Evolutionary conservation across 148 eudicot species (phyloP), one percentile per base, ranked within the genome.

Genomic region (Camellia lanceoleosa): DNA sequence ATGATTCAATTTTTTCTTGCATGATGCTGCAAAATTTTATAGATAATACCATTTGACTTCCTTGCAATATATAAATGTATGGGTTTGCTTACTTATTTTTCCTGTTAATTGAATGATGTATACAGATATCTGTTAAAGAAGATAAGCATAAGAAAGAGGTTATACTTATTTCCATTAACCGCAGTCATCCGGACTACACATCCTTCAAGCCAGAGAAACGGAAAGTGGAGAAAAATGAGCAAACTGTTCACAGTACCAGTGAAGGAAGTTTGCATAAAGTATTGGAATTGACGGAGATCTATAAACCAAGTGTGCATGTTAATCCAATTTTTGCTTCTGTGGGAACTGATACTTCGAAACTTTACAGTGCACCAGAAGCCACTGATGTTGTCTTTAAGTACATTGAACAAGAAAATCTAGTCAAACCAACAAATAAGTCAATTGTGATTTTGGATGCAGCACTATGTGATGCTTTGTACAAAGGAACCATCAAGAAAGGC

Each of bases 101-200:
- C 65, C 55, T 68, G 44, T 75, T 67, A 41, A 64, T 56, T 63
- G 58, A 55, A 68, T 75, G 68, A 61, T 44, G 58, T 79, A 42
- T 44, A 77, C 91, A 96, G 99, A 96, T 96, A 73, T 83, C 94
- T 38, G 89, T 86, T 5, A 96, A 93, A 87, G 99, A 96, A 87
- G 97, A 93, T 81, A 96, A 93, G 73, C 86, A 93, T 83, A 96
- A 93, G 86, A 96, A 96, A 84, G 99, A 93, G 88, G 89, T 86
- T 52, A 87, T 80, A 18, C 86, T 96, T n/a, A 9, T 87, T 82
- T 78, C 97, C 68, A 88, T 92, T 71, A 91, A 93, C 78, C 93
- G 99, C 76, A 86, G 75, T 60, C 97, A 96, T 78, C 85, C 71
- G 55, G 98, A 93, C 59, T 96, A 91, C 79, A 82, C 80, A 71